A percentile compares a stretch with the other conserved stretches of the same genome.
Evolutionary conservation across 805 yeast genomes (phyloP).

Genomic region (Huiozyma naganishii): DNA sequence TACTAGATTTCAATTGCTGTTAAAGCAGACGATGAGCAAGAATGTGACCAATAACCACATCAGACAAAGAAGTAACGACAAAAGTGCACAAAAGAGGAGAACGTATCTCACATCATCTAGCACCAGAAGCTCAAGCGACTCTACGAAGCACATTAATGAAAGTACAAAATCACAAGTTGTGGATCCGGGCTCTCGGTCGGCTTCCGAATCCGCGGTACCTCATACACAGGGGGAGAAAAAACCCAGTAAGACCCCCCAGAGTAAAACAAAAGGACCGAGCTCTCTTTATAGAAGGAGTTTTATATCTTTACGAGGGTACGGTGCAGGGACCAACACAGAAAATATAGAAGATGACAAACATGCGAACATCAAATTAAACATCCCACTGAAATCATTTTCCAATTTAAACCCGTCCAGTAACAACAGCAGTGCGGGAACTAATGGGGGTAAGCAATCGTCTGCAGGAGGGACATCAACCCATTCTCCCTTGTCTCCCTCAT

Average conservation of each 20-base stretch:
- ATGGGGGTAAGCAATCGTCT: background rate
- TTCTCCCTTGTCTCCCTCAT: slow-evolving; percentile 21
- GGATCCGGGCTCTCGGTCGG: slow-evolving; percentile 7
- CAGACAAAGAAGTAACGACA: background rate
- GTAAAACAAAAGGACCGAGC: slow-evolving; percentile 15
- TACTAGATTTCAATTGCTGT: slow-evolving; percentile 44
- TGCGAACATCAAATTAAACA: slow-evolving; percentile 19
- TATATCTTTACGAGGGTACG: slow-evolving; percentile 23
- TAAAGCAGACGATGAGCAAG: slow-evolving; percentile 36
- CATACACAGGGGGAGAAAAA: background rate
- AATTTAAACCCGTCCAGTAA: background rate
- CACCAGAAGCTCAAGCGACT: slow-evolving; percentile 23
- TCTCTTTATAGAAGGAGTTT: slow-evolving; percentile 28
- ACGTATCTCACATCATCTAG: background rate
- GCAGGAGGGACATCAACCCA: slow-evolving; percentile 6
- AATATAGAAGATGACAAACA: background rate
- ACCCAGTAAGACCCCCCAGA: background rate
- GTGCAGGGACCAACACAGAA: slow-evolving; percentile 6
- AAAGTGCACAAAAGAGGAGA: background rate
- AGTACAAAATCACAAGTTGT: slow-evolving; percentile 3
- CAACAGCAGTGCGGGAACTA: slow-evolving; percentile 7
- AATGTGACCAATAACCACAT: slow-evolving; percentile 16
- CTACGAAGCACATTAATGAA: slow-evolving; percentile 6
- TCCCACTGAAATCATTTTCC: slow-evolving; percentile 21
- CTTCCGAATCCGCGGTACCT: slow-evolving; percentile 16